Evolutionary conservation across 2,329 filamentous ascomycete species (phyloP), one percentile per base, ranked within the genome.

Genomic region (Claviceps sp.): DNA sequence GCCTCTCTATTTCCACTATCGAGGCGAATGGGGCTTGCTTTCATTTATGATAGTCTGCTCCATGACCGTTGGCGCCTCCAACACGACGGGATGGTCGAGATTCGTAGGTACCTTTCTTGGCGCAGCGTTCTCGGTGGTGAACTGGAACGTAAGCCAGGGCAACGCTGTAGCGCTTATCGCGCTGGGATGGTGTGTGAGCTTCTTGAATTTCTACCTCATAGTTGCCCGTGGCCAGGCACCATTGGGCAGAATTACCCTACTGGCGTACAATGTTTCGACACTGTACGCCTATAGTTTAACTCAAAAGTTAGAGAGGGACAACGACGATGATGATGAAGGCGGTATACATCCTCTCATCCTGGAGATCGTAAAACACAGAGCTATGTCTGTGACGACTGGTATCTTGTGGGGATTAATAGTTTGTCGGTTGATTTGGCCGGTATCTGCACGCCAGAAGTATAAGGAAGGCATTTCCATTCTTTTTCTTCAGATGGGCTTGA

Each of bases 21-120:
- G 89, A 60, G 88, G 89, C 37, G 90, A 96, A 71, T 96, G 90
- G 90, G 90, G 90, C n/a, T 73, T 96, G 4, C 69, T 95, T 48
- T 93, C 88, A 0, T 95, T 94, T 70, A 95, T 95, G 89, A 80
- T 95, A 62, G 90, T 96, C 22, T 95, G 88, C 65, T 88, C 86
- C 30, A 95, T 95, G 88, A 95, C 89, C 0, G 88, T 95, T 30
- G 90, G 90, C 20, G 87, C 89, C 7, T 87, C 88, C 34, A 96
- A 95, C 65, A 94, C 89, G 1, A 95, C 89, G 0, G 88, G 87
- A 1, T 81, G 82, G 66, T 81, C 88, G 50, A 82, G 90, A 58
- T 90, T 95, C 62, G 72, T 86, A 7, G 89, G 89, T 55, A 95
- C 89, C 1, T 75, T 86, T 50, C 72, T 91, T 40, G 90, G 90